Percentiles rank a stretch among this genome's conserved stretches.
phyloP scores from a whole-genome alignment of 1,284 basidiomycete species.

The Mrakiaceae sp. region DNA sequence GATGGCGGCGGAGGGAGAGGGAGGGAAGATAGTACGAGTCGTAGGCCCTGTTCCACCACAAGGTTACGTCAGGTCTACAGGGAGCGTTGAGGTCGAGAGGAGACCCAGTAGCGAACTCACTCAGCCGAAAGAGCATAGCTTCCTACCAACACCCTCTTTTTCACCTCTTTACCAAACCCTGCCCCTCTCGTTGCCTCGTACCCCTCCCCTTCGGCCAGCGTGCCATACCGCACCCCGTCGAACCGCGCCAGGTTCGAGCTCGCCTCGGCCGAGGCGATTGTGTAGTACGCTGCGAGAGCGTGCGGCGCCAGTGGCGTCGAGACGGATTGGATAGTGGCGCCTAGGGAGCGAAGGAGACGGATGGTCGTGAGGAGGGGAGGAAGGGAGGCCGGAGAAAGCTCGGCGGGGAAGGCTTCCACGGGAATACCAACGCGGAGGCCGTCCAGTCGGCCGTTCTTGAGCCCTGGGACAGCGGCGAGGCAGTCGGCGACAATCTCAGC shows the following conservation, averaged over 20 bases:
- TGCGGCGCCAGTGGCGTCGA: conserved; percentile 65
- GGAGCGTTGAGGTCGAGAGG: not conserved
- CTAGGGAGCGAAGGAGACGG: conserved; percentile 43
- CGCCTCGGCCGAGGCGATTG: conserved; percentile 86
- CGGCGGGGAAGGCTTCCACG: conserved; percentile 65
- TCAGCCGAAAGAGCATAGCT: conserved; percentile 85
- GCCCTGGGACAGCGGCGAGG: conserved; percentile 13
- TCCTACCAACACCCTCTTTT: conserved; percentile 78
- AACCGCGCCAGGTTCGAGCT: conserved; percentile 85
- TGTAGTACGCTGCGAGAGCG: conserved; percentile 87
- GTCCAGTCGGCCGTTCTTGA: conserved; percentile 21
- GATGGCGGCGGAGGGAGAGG: conserved; percentile 57
- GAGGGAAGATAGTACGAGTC: conserved; percentile 96
- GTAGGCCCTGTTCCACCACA: conserved; percentile 54
- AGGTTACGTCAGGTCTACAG: not conserved
- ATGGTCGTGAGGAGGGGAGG: conserved; percentile 38
- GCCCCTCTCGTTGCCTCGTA: conserved; percentile 45
- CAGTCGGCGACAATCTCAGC: conserved; percentile 13
- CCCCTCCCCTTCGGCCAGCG: conserved; percentile 38
- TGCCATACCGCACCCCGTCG: conserved; percentile 60
- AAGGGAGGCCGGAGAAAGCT: conserved; percentile 47
- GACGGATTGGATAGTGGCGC: conserved; percentile 61
- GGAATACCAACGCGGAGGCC: conserved; percentile 54
- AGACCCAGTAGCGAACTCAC: conserved; percentile 40
- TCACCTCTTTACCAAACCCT: conserved; percentile 75